A percentile compares a stretch with the other conserved stretches of the same genome.
phyloP scores from a whole-genome alignment of 1,284 basidiomycete genomes.

The Malassezia globosa region DNA sequence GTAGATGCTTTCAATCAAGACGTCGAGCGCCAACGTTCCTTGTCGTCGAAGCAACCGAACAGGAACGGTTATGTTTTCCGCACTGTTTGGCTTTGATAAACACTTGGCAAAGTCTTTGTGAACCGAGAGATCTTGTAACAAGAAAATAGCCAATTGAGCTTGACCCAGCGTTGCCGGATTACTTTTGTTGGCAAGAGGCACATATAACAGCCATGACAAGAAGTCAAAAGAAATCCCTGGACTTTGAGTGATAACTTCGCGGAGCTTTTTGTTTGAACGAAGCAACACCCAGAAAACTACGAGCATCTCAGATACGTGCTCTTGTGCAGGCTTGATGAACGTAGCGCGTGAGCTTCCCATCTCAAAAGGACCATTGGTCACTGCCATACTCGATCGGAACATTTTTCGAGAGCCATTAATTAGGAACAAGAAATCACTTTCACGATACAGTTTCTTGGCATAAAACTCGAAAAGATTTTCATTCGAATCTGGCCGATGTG shows the following conservation, averaged over 20 bases:
- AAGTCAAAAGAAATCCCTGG: conserved; percentile 19
- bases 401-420: conserved; percentile 20
- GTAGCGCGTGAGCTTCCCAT: background rate
- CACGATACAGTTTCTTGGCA: conserved; percentile 37
- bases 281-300: conserved; percentile 33
- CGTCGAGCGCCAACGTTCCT: conserved; percentile 23
- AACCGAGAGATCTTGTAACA: conserved; percentile 78
- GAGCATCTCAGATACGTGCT: conserved; percentile 32
- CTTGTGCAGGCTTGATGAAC: conserved; percentile 10
- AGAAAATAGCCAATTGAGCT: conserved; percentile 76
- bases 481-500: conserved; percentile 18
- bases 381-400: conserved; percentile 21
- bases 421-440: conserved; percentile 34
- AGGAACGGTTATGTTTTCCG: conserved; percentile 21
- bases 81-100: conserved; percentile 26
- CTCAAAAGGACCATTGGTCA: conserved; percentile 8
- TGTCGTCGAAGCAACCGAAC: conserved; percentile 15
- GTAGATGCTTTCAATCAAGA: conserved; percentile 62
- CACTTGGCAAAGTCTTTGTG: conserved; percentile 61
- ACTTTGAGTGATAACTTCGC: conserved; percentile 28
- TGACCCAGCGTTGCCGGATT: conserved; percentile 71
- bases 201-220: conserved; percentile 21
- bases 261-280: conserved; percentile 32
- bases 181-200: conserved; percentile 26
- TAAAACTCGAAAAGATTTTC: conserved; percentile 39